Base-by-base conservation (phyloP, 139 green algal genomes). In the Coelastrella sp. region DNA sequence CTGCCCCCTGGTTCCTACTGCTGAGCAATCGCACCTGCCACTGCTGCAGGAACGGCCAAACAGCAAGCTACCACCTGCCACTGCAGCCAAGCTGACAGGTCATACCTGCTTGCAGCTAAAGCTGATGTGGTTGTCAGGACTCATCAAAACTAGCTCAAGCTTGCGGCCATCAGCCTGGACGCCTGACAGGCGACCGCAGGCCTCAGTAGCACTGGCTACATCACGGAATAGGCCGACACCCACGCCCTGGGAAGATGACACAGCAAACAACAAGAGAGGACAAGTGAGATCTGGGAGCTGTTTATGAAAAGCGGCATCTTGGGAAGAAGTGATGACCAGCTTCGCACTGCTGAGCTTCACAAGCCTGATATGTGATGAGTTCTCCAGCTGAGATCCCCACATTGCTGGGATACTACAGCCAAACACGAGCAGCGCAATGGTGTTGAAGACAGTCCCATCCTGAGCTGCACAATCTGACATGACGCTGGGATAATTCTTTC, bases 91-190 rank as follows among this genome's bases (percentile, higher is more conserved):
- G 61, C 10, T 71, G 10, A 22, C 17, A 8, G 10, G 8, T 7
- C 86, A 3, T 57, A 90, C 86, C 86, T 90, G 74, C 4, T 73
- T 86, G 76, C 86, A 78, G 60, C 19, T 73, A 73, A 90, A 90
- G 86, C 61, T 80, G 76, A 90, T 86, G 76, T 90, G 76, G 76
- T 90, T 90, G 76, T 90, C 86, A 11, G 86, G 86, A 32, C 47
- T 86, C 86, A 90, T 90, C 4, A 90, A 61, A 22, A 87, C 78
- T n/a, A 91, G 79, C 65, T 91, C 87, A 59, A 91, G 87, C 57
- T 77, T 84, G 65, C 87, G 79, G 5, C 87, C 87, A 54, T 91
- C 87, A 23, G 87, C 87, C 65, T 91, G 64, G 0, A 32, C 60
- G 19, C 87, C 87, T 8, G 87, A 83, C n/a, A 91, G 87, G 64